phyloP scores from a whole-genome alignment of 2,329 filamentous ascomycete species.

The Pyrenochaeta sp. region DNA sequence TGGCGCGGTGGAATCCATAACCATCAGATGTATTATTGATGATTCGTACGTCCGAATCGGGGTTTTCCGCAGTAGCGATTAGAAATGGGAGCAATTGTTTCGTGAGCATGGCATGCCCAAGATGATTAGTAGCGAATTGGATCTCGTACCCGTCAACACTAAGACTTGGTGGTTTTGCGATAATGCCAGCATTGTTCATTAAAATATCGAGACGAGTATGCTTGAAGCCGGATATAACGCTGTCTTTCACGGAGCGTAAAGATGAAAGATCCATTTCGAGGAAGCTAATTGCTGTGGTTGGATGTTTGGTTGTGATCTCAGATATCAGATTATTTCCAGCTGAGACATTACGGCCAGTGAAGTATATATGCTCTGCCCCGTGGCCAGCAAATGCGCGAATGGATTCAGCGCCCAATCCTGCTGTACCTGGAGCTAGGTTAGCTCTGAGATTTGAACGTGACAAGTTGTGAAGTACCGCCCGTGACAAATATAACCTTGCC shows the following conservation, averaged over 20 bases:
- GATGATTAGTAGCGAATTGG: slow-evolving; percentile 58
- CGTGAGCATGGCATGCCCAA: slow-evolving; percentile 56
- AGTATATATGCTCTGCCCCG: slow-evolving; percentile 53
- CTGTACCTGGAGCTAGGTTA: slow-evolving; percentile 41
- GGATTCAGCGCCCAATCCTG: slow-evolving; percentile 54
- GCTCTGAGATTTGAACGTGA: background rate
- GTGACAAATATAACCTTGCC: slow-evolving; percentile 36
- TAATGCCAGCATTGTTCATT: slow-evolving; percentile 55
- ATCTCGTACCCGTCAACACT: slow-evolving; percentile 58
- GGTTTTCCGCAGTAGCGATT: slow-evolving; percentile 45
- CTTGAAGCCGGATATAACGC: slow-evolving; percentile 34
- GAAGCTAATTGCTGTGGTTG: slow-evolving; percentile 39
- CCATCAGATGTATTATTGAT: slow-evolving; percentile 46
- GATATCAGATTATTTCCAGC: slow-evolving; percentile 47
- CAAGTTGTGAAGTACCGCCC: slow-evolving; percentile 18
- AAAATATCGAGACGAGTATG: slow-evolving; percentile 51
- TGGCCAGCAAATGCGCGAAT: slow-evolving; percentile 52
- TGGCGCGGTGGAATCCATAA: slow-evolving; percentile 16
- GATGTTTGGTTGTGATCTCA: slow-evolving; percentile 35
- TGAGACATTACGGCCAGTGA: slow-evolving; percentile 51
- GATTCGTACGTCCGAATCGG: slow-evolving; percentile 53
- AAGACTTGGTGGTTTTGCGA: slow-evolving; percentile 32
- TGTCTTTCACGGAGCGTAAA: slow-evolving; percentile 41
- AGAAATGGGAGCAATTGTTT: slow-evolving; percentile 53
- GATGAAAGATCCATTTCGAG: slow-evolving; percentile 49